A percentile compares a stretch with the other conserved stretches of the same genome.
These are phyloP conservation scores for Rosa lucieae DNA, from an alignment of 306 rosid genomes.

Conservation along the genomic window DNA sequence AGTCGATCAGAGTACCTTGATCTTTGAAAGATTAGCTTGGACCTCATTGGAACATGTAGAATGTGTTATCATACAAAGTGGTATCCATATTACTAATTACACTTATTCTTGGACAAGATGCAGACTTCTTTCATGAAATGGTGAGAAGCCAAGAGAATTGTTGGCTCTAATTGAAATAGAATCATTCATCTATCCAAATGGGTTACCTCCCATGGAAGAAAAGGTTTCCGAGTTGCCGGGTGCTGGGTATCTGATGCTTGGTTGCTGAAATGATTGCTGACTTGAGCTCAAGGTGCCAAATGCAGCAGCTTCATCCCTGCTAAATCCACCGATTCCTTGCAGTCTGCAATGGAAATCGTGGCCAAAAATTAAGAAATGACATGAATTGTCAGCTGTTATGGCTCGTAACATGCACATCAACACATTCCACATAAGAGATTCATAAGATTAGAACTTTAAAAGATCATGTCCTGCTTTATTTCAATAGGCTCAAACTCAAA, in stretches of 20 bases:
- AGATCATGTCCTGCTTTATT: background rate
- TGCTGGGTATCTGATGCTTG: slow-evolving; percentile 25
- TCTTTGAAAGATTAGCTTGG: background rate
- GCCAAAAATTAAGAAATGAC: background rate
- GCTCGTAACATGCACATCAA: background rate
- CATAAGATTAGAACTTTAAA: background rate
- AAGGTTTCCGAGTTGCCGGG: slow-evolving; percentile 29
- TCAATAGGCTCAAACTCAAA: background rate
- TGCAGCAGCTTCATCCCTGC: slow-evolving; percentile 13
- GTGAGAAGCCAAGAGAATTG: background rate
- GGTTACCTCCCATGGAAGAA: slow-evolving; percentile 53
- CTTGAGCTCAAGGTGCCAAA: slow-evolving; percentile 31
- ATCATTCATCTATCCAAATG: slow-evolving; percentile 56
- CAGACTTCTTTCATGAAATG: background rate
- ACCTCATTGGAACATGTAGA: background rate
- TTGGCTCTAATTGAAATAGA: background rate
- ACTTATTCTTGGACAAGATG: background rate
- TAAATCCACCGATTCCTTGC: slow-evolving; percentile 35
- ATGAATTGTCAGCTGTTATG: background rate
- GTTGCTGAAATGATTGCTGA: slow-evolving; percentile 40
- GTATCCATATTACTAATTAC: background rate
- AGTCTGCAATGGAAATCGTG: slow-evolving; percentile 31
- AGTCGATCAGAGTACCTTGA: background rate
- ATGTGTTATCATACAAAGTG: background rate
- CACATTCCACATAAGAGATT: background rate